A percentile compares a stretch with the other conserved stretches of the same genome.
Conservation (phyloP, 78 protist genomes). For the Tieghemostelium lacteum region DNA sequence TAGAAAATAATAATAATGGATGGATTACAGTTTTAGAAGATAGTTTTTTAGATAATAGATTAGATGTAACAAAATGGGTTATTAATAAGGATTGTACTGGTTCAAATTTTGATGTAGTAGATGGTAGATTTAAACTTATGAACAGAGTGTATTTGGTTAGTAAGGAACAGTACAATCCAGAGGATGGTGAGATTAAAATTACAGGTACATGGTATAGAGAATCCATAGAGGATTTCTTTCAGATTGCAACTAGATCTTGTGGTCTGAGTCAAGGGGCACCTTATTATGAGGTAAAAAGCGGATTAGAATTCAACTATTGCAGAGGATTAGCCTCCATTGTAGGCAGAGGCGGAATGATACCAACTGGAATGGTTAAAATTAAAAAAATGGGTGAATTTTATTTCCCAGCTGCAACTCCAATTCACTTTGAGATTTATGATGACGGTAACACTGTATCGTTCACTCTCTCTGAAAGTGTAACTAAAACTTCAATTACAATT, state of each 20-base stretch:
- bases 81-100: slow-evolving; percentile 36
- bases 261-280: slow-evolving; percentile 63
- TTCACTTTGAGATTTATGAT: slow-evolving; percentile 62
- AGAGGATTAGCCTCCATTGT: slow-evolving; percentile 59
- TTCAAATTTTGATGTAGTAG: slow-evolving; percentile 31
- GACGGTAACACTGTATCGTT: slow-evolving; percentile 55
- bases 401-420: slow-evolving; percentile 39
- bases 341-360: slow-evolving; percentile 61
- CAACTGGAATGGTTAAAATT: slow-evolving; percentile 51
- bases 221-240: slow-evolving; percentile 52
- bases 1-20: slow-evolving; percentile 38
- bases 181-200: slow-evolving; percentile 58
- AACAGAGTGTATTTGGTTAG: slow-evolving; percentile 36
- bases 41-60: slow-evolving; percentile 18
- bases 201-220: slow-evolving; percentile 58
- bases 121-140: slow-evolving; percentile 45
- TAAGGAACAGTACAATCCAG: slow-evolving; percentile 61
- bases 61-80: slow-evolving; percentile 45
- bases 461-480: slow-evolving; percentile 32
- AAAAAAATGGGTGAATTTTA: slow-evolving; percentile 56
- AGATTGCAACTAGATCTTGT: slow-evolving; percentile 34
- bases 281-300: slow-evolving; percentile 50
- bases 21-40: slow-evolving; percentile 67
- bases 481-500: slow-evolving; percentile 31
- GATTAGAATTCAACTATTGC: slow-evolving; percentile 53